Conservation (phyloP, 176 grass and related monocot genomes). For the Carex cristatella region DNA sequence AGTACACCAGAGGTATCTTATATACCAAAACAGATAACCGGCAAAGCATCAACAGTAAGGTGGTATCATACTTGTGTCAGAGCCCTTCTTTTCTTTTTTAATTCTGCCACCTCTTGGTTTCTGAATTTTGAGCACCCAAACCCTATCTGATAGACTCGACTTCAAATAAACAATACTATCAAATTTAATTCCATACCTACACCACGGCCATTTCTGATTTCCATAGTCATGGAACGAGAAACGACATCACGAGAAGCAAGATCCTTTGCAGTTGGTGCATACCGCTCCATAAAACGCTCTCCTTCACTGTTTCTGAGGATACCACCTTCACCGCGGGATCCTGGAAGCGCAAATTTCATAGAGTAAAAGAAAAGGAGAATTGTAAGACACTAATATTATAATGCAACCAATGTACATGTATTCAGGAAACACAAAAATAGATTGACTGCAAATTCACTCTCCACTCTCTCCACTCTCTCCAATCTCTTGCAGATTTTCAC, state of each 20-base stretch:
- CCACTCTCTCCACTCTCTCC: background rate
- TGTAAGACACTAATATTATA: constrained; percentile 7
- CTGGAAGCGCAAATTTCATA: constrained; percentile 22
- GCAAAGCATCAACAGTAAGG: background rate
- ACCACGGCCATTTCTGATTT: constrained; percentile 72
- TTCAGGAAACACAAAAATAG: background rate
- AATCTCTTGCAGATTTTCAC: background rate
- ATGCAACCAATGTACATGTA: background rate
- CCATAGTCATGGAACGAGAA: constrained; percentile 82
- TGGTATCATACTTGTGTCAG: background rate
- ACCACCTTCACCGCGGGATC: constrained; percentile 85
- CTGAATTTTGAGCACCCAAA: background rate
- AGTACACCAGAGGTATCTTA: background rate
- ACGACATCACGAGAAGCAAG: constrained; percentile 80
- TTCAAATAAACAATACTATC: background rate
- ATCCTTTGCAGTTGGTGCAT: constrained; percentile 69
- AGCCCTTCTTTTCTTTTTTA: background rate
- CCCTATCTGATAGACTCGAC: background rate
- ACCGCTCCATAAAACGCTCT: constrained; percentile 81
- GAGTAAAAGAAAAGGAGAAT: background rate
- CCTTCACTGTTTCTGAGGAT: constrained; percentile 86
- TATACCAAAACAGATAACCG: background rate
- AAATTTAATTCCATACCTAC: constrained; percentile 32
- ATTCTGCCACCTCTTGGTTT: background rate
- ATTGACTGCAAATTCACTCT: background rate